Conservation (phyloP, 305 asterid species). For the Fraxinus platypoda region DNA sequence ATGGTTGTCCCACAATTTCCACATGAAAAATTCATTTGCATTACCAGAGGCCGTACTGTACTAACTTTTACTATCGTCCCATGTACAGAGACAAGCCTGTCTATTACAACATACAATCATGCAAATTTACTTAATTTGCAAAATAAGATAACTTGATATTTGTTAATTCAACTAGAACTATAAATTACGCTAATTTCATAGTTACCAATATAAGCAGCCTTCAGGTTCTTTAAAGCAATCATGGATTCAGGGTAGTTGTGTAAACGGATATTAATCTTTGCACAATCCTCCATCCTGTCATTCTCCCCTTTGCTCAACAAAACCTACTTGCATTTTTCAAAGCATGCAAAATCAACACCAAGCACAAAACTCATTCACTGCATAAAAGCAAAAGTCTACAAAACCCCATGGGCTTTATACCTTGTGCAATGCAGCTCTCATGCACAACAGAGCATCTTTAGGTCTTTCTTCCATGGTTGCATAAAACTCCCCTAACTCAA, state of each 20-base stretch:
- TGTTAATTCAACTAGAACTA: conserved; percentile 8
- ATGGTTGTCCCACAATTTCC: conserved; percentile 74
- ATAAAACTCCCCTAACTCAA: conserved; percentile 51
- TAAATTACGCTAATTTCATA: conserved; percentile 7
- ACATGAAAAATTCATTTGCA: conserved; percentile 84
- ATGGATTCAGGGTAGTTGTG: conserved; percentile 74
- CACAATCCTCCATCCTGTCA: conserved; percentile 35
- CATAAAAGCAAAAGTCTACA: background rate
- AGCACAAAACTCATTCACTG: conserved; percentile 11
- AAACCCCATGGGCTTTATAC: conserved; percentile 27
- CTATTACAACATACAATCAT: conserved; percentile 37
- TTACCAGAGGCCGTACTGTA: conserved; percentile 84
- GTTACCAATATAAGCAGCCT: conserved; percentile 97
- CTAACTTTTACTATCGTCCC: conserved; percentile 89
- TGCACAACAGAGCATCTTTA: conserved; percentile 72
- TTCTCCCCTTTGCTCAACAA: conserved; percentile 38
- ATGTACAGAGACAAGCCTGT: conserved; percentile 82
- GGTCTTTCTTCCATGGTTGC: conserved; percentile 61
- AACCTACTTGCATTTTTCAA: conserved; percentile 39
- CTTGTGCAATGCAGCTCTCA: conserved; percentile 88
- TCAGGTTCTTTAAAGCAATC: conserved; percentile 91
- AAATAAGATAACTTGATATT: conserved; percentile 6
- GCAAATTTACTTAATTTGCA: conserved; percentile 22
- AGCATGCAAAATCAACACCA: conserved; percentile 21
- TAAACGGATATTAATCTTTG: conserved; percentile 70